Percentiles rank a stretch among this genome's conserved stretches.
These are phyloP conservation scores for Penicillium sp. DNA, from an alignment of 2,329 filamentous ascomycete species.

Conservation along the genomic window DNA sequence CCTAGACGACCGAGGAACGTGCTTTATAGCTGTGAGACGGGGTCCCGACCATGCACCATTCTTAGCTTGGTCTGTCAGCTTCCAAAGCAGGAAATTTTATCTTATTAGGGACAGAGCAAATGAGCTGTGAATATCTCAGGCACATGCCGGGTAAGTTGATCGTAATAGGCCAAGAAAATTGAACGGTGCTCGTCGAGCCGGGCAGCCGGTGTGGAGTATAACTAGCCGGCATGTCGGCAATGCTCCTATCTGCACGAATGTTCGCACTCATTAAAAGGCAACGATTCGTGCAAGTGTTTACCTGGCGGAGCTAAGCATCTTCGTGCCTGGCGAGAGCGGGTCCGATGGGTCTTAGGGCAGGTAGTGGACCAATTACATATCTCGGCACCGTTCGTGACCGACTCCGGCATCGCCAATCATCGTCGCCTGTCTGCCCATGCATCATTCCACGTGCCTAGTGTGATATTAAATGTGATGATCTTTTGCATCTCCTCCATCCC, in stretches of 20 bases:
- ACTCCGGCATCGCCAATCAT: background rate
- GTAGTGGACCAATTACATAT: background rate
- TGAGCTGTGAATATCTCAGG: background rate
- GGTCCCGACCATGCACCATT: background rate
- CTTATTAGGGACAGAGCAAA: background rate
- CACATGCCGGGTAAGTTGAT: conserved; percentile 4
- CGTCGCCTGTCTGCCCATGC: background rate
- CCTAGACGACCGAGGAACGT: background rate
- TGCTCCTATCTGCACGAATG: background rate
- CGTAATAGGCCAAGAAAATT: background rate
- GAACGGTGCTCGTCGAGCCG: background rate
- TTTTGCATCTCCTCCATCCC: background rate
- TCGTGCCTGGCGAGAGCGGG: background rate
- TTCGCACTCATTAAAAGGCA: background rate
- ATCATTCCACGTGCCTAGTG: background rate
- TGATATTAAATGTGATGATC: background rate
- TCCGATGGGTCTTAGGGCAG: background rate
- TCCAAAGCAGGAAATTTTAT: background rate
- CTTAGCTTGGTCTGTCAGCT: background rate
- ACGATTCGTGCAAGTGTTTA: background rate
- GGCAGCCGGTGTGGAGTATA: background rate
- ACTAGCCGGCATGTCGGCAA: background rate
- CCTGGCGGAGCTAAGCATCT: background rate
- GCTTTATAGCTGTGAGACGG: conserved; percentile 11
- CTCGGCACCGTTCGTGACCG: background rate